phyloP scores from a whole-genome alignment of 192 early-diverging fungal genomes.

The Backusella australiensis region DNA sequence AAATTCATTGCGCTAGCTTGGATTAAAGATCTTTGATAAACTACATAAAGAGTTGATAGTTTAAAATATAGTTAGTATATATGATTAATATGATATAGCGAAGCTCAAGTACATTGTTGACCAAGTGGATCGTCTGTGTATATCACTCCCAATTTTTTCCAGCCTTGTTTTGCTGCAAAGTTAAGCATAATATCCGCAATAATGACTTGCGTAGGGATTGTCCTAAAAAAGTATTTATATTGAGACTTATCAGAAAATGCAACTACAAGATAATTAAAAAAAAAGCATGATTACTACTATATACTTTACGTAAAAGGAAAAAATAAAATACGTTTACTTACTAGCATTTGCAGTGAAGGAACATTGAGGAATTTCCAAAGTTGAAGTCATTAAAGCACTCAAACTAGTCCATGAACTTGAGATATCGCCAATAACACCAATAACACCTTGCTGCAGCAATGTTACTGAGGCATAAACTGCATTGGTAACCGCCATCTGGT shows the following conservation, averaged over 20 bases:
- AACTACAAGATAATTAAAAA: conserved; percentile 17
- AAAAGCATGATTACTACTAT: not conserved
- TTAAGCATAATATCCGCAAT: conserved; percentile 44
- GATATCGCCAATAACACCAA: conserved; percentile 54
- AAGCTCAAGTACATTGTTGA: conserved; percentile 37
- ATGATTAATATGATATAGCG: not conserved
- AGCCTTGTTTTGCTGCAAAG: conserved; percentile 46
- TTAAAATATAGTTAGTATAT: not conserved
- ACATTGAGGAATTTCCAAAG: conserved; percentile 48
- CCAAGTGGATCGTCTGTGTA: conserved; percentile 49
- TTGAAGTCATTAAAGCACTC: conserved; percentile 45
- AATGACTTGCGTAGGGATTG: conserved; percentile 49
- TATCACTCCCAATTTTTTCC: conserved; percentile 44
- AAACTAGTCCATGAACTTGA: conserved; percentile 46
- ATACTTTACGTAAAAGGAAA: not conserved
- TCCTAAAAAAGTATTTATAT: conserved; percentile 49
- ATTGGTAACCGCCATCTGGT: conserved; percentile 44
- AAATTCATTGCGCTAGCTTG: conserved; percentile 33
- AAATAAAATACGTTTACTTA: conserved; percentile 16
- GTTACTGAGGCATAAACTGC: conserved; percentile 50
- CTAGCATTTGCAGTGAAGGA: conserved; percentile 50
- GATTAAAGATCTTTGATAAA: conserved; percentile 36
- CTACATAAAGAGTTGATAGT: conserved; percentile 19
- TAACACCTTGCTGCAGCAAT: conserved; percentile 45
- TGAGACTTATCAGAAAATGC: conserved; percentile 46